A percentile compares a stretch with the other conserved stretches of the same genome.
phyloP scores from a whole-genome alignment of 352 stramenopile genomes.

The Globisporangium spinosum region DNA sequence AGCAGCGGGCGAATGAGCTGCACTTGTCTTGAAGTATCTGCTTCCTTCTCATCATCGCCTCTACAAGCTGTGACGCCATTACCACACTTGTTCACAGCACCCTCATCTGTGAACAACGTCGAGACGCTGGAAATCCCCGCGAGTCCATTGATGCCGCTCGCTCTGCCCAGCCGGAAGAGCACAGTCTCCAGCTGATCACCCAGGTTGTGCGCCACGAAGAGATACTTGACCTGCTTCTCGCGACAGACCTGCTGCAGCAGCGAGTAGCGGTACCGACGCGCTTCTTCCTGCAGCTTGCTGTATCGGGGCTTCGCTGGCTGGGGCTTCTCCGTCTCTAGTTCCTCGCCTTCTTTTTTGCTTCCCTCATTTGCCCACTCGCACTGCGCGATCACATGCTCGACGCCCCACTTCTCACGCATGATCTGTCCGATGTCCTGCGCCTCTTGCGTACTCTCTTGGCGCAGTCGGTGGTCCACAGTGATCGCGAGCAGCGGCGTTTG shows the following conservation, averaged over 20 bases:
- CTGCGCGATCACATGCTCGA: conserved; percentile 49
- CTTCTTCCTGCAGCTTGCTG: conserved; percentile 77
- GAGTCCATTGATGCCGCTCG: conserved; percentile 73
- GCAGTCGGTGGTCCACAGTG: conserved; percentile 76
- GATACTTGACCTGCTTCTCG: conserved; percentile 46
- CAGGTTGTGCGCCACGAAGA: conserved; percentile 79
- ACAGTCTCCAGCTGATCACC: conserved; percentile 81
- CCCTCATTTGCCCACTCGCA: conserved; percentile 44
- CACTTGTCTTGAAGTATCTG: conserved; percentile 9
- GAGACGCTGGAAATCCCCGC: conserved; percentile 50
- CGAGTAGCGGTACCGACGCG: conserved; percentile 63
- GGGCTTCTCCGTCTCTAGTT: background rate
- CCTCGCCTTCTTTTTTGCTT: background rate
- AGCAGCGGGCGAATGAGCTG: conserved; percentile 63
- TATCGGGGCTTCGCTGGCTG: conserved; percentile 34
- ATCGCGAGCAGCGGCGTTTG: conserved; percentile 68
- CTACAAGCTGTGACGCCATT: background rate
- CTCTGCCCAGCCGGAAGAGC: conserved; percentile 70
- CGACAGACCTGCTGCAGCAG: conserved; percentile 51
- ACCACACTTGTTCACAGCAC: background rate
- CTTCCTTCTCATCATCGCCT: background rate
- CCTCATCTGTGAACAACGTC: conserved; percentile 20
- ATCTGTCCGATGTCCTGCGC: conserved; percentile 46
- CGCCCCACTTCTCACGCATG: conserved; percentile 34
- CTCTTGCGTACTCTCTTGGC: conserved; percentile 59